Evolutionary conservation across 2,329 filamentous ascomycete genomes (phyloP).

Genomic region (Alternaria angustiovoidea): DNA sequence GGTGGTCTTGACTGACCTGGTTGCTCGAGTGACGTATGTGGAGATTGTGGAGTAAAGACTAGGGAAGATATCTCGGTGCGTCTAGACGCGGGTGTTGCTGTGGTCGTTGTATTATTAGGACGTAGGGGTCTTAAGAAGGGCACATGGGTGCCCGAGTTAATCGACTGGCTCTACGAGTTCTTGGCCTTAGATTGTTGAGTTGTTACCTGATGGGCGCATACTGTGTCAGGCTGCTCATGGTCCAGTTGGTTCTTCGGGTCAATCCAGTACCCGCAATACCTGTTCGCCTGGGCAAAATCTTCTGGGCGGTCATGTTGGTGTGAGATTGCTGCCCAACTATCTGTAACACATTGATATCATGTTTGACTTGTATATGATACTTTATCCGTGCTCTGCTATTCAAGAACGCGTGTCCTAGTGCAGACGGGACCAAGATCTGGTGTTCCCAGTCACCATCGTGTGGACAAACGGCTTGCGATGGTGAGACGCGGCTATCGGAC

Average conservation of each 20-base stretch:
- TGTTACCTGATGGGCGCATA: not conserved
- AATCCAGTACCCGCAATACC: not conserved
- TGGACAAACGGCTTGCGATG: not conserved
- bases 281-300: not conserved
- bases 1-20: not conserved
- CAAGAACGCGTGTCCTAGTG: not conserved
- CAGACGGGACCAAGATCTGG: not conserved
- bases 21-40: slow-evolving; percentile 5
- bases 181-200: not conserved
- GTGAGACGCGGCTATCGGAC: slow-evolving; percentile 6
- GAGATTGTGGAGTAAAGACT: not conserved
- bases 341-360: not conserved
- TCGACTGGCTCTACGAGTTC: not conserved
- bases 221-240: not conserved
- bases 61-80: not conserved
- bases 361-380: not conserved
- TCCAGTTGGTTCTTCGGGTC: not conserved
- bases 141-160: not conserved
- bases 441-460: not conserved
- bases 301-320: not conserved
- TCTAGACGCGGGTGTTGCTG: not conserved
- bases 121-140: not conserved
- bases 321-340: not conserved
- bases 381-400: not conserved
- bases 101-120: not conserved